Evolutionary conservation across 345 rosid genomes (phyloP).

Genomic region (Brassica nigra): DNA sequence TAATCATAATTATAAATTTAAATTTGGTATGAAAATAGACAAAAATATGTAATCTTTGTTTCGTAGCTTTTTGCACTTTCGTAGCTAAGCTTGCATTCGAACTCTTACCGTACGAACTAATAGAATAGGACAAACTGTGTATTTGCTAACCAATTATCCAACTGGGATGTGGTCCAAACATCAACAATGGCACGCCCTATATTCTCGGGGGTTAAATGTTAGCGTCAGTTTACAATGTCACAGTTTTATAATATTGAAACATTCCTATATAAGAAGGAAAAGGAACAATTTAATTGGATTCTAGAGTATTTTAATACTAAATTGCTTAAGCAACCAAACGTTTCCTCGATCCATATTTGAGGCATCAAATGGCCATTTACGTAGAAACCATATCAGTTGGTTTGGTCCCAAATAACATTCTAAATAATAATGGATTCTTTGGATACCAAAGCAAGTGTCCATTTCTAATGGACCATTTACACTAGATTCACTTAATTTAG

Average conservation of each 20-base stretch:
- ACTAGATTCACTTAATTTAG: slow-evolving; percentile 31
- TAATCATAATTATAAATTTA: not conserved
- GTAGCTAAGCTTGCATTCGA: no score
- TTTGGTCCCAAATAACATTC: slow-evolving; percentile 25
- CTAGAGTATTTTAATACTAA: not conserved
- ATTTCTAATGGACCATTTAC: slow-evolving; percentile 3
- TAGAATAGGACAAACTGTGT: not conserved
- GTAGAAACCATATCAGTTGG: slow-evolving; percentile 20
- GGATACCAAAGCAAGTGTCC: slow-evolving; percentile 15
- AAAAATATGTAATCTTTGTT: not conserved
- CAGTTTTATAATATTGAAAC: not conserved
- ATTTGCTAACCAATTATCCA: slow-evolving; percentile 9
- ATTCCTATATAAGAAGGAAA: not conserved
- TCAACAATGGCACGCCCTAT: slow-evolving; percentile 5
- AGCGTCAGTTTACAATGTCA: slow-evolving; percentile 3
- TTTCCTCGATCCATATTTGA: not conserved
- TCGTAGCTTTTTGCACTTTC: not conserved
- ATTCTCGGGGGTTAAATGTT: slow-evolving; percentile 20
- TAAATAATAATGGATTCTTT: slow-evolving; percentile 15
- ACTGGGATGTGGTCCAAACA: slow-evolving; percentile 28
- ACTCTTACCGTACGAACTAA: slow-evolving; percentile 3
- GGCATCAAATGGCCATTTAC: slow-evolving; percentile 17
- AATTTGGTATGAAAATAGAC: no score
- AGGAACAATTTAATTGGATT: not conserved
- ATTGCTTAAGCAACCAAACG: not conserved